Evolutionary conservation across 768 basidiomycete genomes (phyloP).

Genomic region (Lactarius quietus): DNA sequence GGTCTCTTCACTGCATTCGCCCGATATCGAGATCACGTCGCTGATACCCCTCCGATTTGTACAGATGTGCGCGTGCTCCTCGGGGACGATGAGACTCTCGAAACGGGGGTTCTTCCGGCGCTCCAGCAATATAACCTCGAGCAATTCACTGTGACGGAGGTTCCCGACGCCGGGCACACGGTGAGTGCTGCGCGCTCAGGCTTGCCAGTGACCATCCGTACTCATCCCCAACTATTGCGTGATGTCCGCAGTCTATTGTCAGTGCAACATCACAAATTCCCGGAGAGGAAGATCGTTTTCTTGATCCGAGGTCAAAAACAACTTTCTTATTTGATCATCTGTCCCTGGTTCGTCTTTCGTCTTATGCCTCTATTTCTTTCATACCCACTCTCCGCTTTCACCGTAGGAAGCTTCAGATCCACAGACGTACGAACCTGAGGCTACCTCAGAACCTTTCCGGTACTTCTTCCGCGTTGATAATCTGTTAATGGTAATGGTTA

Average conservation of each 20-base stretch:
- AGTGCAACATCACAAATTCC: slow-evolving; percentile 64
- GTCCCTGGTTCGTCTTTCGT: slow-evolving; percentile 64
- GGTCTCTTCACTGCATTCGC: slow-evolving; percentile 42
- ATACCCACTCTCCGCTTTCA: neutral
- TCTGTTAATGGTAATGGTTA: neutral
- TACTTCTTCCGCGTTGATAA: slow-evolving; percentile 33
- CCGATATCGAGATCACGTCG: neutral
- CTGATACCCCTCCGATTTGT: slow-evolving; percentile 18
- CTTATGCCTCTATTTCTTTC: slow-evolving; percentile 3
- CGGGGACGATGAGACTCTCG: slow-evolving; percentile 78
- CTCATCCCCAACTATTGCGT: neutral
- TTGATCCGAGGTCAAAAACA: slow-evolving; percentile 77
- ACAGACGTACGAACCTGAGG: slow-evolving; percentile 55
- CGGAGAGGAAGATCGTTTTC: slow-evolving; percentile 61
- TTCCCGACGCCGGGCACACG: slow-evolving; percentile 73
- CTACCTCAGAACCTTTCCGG: slow-evolving; percentile 75
- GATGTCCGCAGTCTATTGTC: slow-evolving; percentile 65
- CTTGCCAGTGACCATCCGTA: neutral
- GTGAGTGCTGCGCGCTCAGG: slow-evolving; percentile 40
- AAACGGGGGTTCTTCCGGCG: slow-evolving; percentile 72
- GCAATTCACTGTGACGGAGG: slow-evolving; percentile 84
- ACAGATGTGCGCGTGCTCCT: slow-evolving; percentile 89
- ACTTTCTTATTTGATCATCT: slow-evolving; percentile 86
- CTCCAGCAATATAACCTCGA: slow-evolving; percentile 81
- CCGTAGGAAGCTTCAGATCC: slow-evolving; percentile 74